phyloP scores from a whole-genome alignment of 331 rosid species.

The Dryas integrifolia region DNA sequence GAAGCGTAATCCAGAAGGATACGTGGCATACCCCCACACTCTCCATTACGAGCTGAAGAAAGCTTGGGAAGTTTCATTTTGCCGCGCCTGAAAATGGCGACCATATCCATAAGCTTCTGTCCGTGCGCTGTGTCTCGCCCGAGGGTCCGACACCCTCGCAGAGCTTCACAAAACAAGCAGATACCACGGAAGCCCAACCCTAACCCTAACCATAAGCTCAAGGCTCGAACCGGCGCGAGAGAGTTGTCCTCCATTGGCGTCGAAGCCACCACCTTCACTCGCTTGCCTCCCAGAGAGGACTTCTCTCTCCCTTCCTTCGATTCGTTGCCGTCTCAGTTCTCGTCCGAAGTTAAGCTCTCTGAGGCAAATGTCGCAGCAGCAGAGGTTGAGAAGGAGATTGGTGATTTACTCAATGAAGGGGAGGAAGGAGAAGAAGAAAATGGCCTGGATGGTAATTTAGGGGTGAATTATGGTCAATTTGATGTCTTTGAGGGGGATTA shows the following conservation, averaged over 20 bases:
- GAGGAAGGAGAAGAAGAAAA: slow-evolving; percentile 14
- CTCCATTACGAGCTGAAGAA: neutral
- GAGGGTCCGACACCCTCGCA: slow-evolving; percentile 40
- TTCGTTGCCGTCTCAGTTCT: neutral
- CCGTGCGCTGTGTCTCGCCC: slow-evolving; percentile 53
- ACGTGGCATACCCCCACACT: neutral
- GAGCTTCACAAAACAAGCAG: slow-evolving; percentile 32
- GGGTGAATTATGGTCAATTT: slow-evolving; percentile 19
- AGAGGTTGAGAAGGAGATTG: slow-evolving; percentile 26
- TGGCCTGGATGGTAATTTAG: slow-evolving; percentile 16
- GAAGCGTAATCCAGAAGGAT: neutral
- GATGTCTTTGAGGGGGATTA: slow-evolving; percentile 42
- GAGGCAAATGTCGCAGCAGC: slow-evolving; percentile 48
- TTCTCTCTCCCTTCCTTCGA: slow-evolving; percentile 33
- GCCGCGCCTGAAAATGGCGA: slow-evolving; percentile 45
- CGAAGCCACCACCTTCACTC: slow-evolving; percentile 82
- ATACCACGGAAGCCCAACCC: slow-evolving; percentile 27
- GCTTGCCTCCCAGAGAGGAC: slow-evolving; percentile 81
- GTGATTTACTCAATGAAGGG: slow-evolving; percentile 13
- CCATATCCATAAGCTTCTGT: slow-evolving; percentile 49
- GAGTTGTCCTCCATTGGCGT: slow-evolving; percentile 43
- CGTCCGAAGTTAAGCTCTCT: slow-evolving; percentile 69
- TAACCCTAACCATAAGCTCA: slow-evolving; percentile 30
- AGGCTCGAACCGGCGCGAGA: slow-evolving; percentile 10
- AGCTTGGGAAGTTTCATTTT: neutral